Conservation (phyloP, 73 alveolate species). For the Stentor roeselii region DNA sequence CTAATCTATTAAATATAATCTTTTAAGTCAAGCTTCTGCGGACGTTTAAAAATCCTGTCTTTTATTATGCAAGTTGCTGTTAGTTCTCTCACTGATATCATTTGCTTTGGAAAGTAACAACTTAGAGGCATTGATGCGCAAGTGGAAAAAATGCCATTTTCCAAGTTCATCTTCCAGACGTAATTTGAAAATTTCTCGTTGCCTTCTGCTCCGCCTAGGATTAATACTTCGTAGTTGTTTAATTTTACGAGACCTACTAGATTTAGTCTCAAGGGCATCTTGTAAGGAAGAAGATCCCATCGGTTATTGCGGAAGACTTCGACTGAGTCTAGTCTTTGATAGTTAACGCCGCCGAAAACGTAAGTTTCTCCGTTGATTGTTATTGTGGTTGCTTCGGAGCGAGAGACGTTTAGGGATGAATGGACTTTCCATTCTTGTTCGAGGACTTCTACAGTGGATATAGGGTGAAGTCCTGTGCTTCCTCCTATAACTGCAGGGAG, state of each 20-base stretch:
- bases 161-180: neutral
- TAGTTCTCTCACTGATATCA: neutral
- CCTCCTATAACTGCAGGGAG: neutral
- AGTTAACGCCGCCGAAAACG: neutral
- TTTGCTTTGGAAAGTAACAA: neutral
- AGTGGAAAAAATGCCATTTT: neutral
- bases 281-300: neutral
- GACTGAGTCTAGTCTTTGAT: neutral
- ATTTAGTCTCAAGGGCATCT: neutral
- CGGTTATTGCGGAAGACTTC: neutral
- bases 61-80: slow-evolving; percentile 1
- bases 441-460: neutral
- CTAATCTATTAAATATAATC: neutral
- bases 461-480: neutral
- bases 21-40: neutral
- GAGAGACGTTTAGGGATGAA: neutral
- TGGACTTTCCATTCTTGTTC: neutral
- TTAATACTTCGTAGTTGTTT: neutral
- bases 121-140: neutral
- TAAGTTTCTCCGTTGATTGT: neutral
- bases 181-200: neutral
- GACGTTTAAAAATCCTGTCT: neutral
- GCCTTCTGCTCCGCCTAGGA: neutral
- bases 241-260: neutral
- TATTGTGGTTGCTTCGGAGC: neutral